phyloP scores from a whole-genome alignment of 2,329 filamentous ascomycete species.

The Diaporthe citriasiana region DNA sequence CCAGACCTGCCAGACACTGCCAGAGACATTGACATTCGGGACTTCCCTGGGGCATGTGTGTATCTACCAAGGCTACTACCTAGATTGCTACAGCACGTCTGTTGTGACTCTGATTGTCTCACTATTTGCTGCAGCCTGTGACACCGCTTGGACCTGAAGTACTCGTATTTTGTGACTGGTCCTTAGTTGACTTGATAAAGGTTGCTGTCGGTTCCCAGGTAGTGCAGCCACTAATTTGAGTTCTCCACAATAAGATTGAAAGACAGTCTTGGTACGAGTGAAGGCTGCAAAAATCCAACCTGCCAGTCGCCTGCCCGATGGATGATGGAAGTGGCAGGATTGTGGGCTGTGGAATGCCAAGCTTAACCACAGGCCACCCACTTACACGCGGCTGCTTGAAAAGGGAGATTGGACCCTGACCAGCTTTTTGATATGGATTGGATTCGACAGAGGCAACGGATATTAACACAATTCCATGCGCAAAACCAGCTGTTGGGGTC shows the following conservation, averaged over 20 bases:
- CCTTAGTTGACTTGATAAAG: neutral
- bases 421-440: neutral
- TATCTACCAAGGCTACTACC: neutral
- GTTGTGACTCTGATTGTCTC: constrained; percentile 26
- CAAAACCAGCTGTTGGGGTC: neutral
- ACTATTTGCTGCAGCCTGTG: neutral
- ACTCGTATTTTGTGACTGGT: neutral
- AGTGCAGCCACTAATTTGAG: neutral
- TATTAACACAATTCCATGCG: neutral
- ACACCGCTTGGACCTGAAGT: neutral
- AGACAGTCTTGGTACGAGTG: neutral
- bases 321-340: neutral
- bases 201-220: neutral
- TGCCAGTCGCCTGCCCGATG: neutral
- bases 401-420: neutral
- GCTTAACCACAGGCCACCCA: constrained; percentile 5
- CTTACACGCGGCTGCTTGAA: constrained; percentile 9
- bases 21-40: constrained; percentile 12
- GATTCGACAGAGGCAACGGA: neutral
- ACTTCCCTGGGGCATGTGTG: neutral
- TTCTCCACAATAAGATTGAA: constrained; percentile 1
- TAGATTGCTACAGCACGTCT: neutral
- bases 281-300: neutral
- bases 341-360: neutral
- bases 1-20: neutral